phyloP scores from a whole-genome alignment of 2,329 filamentous ascomycete genomes.

The Fusarium sp. region DNA sequence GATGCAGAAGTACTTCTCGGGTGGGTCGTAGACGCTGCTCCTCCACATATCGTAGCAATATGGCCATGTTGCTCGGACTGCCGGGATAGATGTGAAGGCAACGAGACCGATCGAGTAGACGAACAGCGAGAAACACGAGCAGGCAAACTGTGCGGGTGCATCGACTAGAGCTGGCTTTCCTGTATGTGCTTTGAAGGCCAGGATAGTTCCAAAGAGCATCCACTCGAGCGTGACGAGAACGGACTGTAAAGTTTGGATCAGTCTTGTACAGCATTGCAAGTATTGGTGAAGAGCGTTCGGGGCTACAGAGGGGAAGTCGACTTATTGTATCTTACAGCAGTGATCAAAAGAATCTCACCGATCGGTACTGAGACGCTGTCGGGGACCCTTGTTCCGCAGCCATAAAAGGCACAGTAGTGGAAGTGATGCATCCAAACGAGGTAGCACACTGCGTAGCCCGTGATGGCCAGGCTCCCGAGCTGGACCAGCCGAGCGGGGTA shows the following conservation, averaged over 20 bases:
- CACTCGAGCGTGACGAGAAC: constrained; percentile 7
- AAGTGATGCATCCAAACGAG: not conserved
- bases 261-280: not conserved
- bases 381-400: not conserved
- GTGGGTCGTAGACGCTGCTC: not conserved
- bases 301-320: not conserved
- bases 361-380: not conserved
- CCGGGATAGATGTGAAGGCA: constrained; percentile 1
- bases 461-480: not conserved
- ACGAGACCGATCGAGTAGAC: constrained; percentile 16
- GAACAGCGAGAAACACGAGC: constrained; percentile 6
- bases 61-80: constrained; percentile 1
- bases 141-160: constrained; percentile 1
- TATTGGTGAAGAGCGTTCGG: not conserved
- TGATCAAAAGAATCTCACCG: not conserved
- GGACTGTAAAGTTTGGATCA: not conserved
- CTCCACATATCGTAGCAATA: constrained; percentile 10
- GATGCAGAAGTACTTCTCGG: constrained; percentile 12
- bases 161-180: not conserved
- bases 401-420: not conserved
- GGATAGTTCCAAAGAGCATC: constrained; percentile 2
- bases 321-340: not conserved
- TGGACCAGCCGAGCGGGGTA: not conserved
- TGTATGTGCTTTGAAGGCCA: not conserved
- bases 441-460: not conserved